These are phyloP conservation scores for Cicer judaicum DNA, from an alignment of 306 rosid species.

Conservation along the genomic window DNA sequence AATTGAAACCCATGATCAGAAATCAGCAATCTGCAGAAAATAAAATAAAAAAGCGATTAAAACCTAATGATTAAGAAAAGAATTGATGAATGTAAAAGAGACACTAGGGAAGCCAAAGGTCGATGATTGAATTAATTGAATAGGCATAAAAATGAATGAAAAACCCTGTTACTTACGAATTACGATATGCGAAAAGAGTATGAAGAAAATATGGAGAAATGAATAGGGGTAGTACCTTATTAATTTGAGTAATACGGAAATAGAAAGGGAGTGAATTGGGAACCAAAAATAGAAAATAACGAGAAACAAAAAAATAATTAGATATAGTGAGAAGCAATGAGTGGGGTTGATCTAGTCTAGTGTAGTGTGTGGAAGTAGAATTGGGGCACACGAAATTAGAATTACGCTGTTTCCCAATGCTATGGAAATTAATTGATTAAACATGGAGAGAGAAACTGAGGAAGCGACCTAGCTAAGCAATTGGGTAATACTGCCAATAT, in stretches of 20 bases:
- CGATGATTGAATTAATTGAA: neutral
- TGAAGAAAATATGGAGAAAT: neutral
- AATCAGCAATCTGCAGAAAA: conserved; percentile 47
- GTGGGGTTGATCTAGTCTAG: conserved; percentile 34
- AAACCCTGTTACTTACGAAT: neutral
- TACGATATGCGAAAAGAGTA: neutral
- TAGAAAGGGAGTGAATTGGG: neutral
- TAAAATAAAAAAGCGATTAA: neutral
- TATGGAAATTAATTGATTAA: neutral
- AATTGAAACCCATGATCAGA: conserved; percentile 66
- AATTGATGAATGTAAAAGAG: neutral
- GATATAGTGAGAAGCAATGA: conserved; percentile 21
- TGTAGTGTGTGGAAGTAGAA: conserved; percentile 31
- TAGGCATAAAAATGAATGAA: conserved; percentile 3
- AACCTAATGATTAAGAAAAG: neutral
- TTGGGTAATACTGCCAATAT: conserved; percentile 44
- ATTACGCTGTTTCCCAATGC: conserved; percentile 1
- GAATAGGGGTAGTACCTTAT: conserved; percentile 1
- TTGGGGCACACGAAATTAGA: neutral
- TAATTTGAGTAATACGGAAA: conserved; percentile 20
- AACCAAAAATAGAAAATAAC: neutral
- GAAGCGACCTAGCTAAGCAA: conserved; percentile 46
- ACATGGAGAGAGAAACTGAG: neutral
- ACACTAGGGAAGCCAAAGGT: conserved; percentile 36
- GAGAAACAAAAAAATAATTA: neutral